Evolutionary conservation across 1,284 basidiomycete species (phyloP).

Genomic region (Pulveroboletus ridleyi): DNA sequence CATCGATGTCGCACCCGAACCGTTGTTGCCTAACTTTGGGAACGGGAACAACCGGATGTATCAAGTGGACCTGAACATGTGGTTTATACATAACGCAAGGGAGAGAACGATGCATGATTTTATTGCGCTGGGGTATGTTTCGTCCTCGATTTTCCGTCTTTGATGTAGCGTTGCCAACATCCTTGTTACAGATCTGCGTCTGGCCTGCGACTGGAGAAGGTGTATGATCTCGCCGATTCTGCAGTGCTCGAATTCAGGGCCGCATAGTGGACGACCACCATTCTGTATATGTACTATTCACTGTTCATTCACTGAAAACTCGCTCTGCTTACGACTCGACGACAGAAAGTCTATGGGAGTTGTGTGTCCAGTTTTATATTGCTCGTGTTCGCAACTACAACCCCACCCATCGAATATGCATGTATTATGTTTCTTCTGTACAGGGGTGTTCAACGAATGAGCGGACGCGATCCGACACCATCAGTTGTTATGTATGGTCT

Average conservation of each 20-base stretch:
- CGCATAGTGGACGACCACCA: background rate
- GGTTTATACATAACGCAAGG: conserved; percentile 31
- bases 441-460: too few species aligned
- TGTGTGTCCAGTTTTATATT: background rate
- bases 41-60: conserved; percentile 13
- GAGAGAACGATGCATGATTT: conserved; percentile 33
- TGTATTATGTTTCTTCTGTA: too few species aligned
- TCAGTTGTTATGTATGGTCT: too few species aligned
- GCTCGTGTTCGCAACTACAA: background rate
- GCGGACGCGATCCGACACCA: too few species aligned
- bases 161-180: too few species aligned
- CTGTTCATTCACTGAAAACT: background rate
- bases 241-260: too few species aligned
- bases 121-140: conserved; percentile 28
- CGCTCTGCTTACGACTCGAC: too few species aligned
- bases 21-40: conserved; percentile 38
- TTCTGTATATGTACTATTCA: background rate
- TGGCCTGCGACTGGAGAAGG: too few species aligned
- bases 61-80: conserved; percentile 31
- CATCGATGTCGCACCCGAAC: conserved; percentile 33
- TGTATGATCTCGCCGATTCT: too few species aligned
- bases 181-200: too few species aligned
- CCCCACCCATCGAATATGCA: background rate
- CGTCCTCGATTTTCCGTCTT: too few species aligned
- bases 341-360: too few species aligned